Percentiles rank a stretch among this genome's conserved stretches.
phyloP scores from a whole-genome alignment of 176 grass and related monocot genomes.

The Triticum urartu region DNA sequence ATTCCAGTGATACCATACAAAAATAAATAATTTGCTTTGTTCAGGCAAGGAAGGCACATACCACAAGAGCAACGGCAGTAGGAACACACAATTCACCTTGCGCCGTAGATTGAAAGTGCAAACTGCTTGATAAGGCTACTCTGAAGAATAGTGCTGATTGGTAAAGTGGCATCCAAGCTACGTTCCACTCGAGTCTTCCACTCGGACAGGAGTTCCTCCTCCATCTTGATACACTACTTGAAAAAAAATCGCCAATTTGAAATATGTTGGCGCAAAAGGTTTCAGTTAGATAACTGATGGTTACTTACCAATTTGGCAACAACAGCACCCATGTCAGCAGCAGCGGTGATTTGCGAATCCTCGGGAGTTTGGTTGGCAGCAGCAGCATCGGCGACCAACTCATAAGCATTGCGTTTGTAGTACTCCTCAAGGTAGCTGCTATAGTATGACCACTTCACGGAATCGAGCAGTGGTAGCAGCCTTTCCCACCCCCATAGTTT shows the following conservation, averaged over 20 bases:
- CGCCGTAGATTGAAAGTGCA: background rate
- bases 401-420: background rate
- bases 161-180: background rate
- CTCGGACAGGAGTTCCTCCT: background rate
- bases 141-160: background rate
- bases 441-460: background rate
- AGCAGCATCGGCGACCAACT: background rate
- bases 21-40: no score
- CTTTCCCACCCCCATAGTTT: conserved; percentile 5
- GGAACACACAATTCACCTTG: background rate
- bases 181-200: background rate
- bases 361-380: background rate
- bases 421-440: background rate
- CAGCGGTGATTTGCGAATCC: background rate
- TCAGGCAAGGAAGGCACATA: background rate
- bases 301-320: background rate
- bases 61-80: conserved; percentile 12
- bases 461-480: background rate
- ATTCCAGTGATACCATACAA: no score
- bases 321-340: background rate
- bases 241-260: background rate
- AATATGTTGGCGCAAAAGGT: background rate
- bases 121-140: conserved; percentile 8
- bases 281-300: background rate
- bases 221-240: conserved; percentile 21